These are phyloP conservation scores for Reutealis trisperma DNA, from an alignment of 345 rosid species.

Conservation along the genomic window DNA sequence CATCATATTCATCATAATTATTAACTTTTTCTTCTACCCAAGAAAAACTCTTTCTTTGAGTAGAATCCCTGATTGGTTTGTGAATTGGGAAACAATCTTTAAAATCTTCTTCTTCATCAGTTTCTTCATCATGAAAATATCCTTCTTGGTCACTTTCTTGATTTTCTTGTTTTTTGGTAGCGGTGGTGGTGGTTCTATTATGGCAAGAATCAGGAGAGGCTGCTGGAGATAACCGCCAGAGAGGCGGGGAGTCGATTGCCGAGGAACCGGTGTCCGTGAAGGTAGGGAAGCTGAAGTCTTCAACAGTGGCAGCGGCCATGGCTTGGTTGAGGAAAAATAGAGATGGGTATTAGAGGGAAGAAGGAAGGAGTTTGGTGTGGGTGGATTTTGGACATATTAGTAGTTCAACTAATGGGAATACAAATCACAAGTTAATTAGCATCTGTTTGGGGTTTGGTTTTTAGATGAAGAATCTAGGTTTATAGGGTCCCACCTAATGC, in stretches of 20 bases:
- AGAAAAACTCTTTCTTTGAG: constrained; percentile 41
- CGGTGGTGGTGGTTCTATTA: constrained; percentile 4
- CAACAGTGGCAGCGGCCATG: constrained; percentile 33
- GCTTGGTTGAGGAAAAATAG: neutral
- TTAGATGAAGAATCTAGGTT: constrained; percentile 10
- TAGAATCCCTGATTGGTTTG: neutral
- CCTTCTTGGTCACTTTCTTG: neutral
- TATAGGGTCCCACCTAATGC: constrained; percentile 11
- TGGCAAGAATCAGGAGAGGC: constrained; percentile 24
- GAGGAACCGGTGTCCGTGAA: constrained; percentile 26
- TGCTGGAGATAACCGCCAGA: constrained; percentile 58
- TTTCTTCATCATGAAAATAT: neutral
- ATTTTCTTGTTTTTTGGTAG: too few relatives aligned
- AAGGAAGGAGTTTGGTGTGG: constrained; percentile 29
- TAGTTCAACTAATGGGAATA: constrained; percentile 70
- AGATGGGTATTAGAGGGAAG: neutral
- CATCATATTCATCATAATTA: neutral
- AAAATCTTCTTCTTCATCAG: neutral
- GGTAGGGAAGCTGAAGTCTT: constrained; percentile 77
- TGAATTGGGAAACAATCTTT: neutral
- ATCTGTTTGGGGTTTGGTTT: neutral
- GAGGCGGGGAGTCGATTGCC: constrained; percentile 65
- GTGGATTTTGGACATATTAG: constrained; percentile 30
- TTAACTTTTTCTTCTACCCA: constrained; percentile 27
- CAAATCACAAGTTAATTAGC: constrained; percentile 5